These are phyloP conservation scores for Colletotrichum sp. DNA, from an alignment of 2,329 filamentous ascomycete species.

Conservation along the genomic window DNA sequence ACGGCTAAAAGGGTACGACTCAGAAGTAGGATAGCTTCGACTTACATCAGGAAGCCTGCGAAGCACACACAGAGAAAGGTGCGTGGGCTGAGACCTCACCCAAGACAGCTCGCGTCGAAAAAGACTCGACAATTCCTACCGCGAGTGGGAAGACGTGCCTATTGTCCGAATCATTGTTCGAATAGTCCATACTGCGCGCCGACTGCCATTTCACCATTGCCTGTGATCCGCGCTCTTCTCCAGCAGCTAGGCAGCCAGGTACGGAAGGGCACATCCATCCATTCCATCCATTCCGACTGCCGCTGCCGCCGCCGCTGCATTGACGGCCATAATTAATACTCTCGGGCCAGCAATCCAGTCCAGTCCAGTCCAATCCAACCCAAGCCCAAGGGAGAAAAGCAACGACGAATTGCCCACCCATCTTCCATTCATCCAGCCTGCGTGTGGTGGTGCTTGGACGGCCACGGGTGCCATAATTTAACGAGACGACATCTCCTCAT, in stretches of 20 bases:
- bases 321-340: not conserved
- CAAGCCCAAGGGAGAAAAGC: constrained; percentile 10
- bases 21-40: not conserved
- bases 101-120: not conserved
- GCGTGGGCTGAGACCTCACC: constrained; percentile 6
- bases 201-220: not conserved
- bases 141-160: not conserved
- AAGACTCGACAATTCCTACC: not conserved
- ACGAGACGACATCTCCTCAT: constrained; percentile 7
- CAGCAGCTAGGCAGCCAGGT: not conserved
- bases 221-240: not conserved
- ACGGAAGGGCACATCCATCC: not conserved
- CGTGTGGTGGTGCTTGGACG: constrained; percentile 15
- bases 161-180: not conserved
- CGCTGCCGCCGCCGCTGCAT: not conserved
- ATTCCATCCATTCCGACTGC: constrained; percentile 2
- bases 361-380: not conserved
- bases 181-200: not conserved
- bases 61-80: not conserved
- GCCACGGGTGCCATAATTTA: not conserved
- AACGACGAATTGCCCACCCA: not conserved
- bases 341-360: not conserved
- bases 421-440: not conserved
- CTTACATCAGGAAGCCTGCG: constrained; percentile 7
- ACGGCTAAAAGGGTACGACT: not conserved